Base-by-base conservation (phyloP, 1,139 yeast species). In the Magnusiomyces suaveolens region DNA sequence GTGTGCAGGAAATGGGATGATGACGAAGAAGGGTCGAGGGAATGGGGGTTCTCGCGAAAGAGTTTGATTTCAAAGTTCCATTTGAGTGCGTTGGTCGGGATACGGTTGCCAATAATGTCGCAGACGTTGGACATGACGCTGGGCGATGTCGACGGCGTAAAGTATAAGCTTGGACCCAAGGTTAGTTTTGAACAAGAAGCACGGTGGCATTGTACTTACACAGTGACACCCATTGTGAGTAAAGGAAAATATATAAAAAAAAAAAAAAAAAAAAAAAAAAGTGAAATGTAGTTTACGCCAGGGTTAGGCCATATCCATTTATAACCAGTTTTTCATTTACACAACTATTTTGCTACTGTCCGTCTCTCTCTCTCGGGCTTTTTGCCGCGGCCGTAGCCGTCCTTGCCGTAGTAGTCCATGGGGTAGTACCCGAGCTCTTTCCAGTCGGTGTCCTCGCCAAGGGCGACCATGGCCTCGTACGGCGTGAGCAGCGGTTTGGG, bases 351-450 rank as follows among this genome's bases (percentile, higher is more conserved):
- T 29, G 12, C 12, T 29, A 12, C 6, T 8, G 36, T 12, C 36
- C 12, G 6, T 12, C 12, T 12, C 24, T 21, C 18, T 38, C 51
- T 36, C 14, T 20, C 16, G 1, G 95, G 96, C 18, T 77, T 67
- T 61, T 79, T 75, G 3, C 97, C 97, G 61, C 98, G 78, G 8
- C 98, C 99, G 63, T 92, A 90, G 0, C 98, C 97, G 57, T 88
- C 88, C 63, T 79, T 79, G 12, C 86, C 82, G 66, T 92, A 92
- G 67, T 92, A 92, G 68, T 94, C 97, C 98, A 92, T 92, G 4
- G 97, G 97, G 67, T 92, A 92, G 56, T 77, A 81, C 25, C 63
- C 64, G 2, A 75, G 74, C 26, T 77, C 78, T 47, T 71, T 74
- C 81, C 95, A 88, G 71, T 77, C 79, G 46, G 74, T 72, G 64